Percentiles rank a stretch among this genome's conserved stretches.
phyloP scores from a whole-genome alignment of 495 filamentous ascomycete genomes.

The Xylona heveae region DNA sequence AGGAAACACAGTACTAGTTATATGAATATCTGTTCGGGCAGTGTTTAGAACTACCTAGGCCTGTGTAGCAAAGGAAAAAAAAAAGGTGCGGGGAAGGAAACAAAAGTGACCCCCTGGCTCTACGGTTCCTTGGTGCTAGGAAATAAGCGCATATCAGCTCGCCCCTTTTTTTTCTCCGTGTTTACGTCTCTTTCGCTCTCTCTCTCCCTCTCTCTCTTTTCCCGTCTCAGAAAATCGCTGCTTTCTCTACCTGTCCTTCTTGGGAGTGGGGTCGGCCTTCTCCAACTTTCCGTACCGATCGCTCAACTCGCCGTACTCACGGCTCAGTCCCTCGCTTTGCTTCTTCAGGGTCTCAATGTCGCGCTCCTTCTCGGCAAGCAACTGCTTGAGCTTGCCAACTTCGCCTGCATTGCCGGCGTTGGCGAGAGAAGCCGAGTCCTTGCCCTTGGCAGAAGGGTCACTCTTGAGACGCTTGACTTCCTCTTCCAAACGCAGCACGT shows the following conservation, averaged over 20 bases:
- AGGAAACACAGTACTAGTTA: no score
- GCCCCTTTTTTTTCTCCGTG: not conserved
- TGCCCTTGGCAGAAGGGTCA: slow-evolving; percentile 46
- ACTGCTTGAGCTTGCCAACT: slow-evolving; percentile 47
- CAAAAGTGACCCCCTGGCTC: no score
- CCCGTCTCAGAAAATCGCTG: not conserved
- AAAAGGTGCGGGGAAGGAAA: no score
- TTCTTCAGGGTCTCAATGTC: slow-evolving; percentile 70
- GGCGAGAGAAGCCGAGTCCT: slow-evolving; percentile 39
- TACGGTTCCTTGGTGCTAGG: no score
- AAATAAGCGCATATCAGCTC: not conserved
- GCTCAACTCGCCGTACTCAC: slow-evolving; percentile 66
- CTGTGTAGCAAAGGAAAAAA: no score
- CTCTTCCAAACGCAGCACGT: slow-evolving; percentile 81
- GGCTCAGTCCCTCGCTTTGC: slow-evolving; percentile 51
- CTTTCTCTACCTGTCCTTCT: slow-evolving; percentile 44
- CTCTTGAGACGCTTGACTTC: slow-evolving; percentile 71
- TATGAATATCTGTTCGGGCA: no score
- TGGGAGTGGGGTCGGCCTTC: slow-evolving; percentile 28
- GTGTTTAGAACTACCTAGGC: not conserved
- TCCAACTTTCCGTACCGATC: slow-evolving; percentile 45
- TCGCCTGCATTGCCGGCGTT: slow-evolving; percentile 54
- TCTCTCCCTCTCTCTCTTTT: not conserved
- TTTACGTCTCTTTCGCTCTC: not conserved
- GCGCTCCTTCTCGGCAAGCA: slow-evolving; percentile 47